Evolutionary conservation across 75 land plant genomes (phyloP).

Genomic region (Cunninghamia lanceolata): DNA sequence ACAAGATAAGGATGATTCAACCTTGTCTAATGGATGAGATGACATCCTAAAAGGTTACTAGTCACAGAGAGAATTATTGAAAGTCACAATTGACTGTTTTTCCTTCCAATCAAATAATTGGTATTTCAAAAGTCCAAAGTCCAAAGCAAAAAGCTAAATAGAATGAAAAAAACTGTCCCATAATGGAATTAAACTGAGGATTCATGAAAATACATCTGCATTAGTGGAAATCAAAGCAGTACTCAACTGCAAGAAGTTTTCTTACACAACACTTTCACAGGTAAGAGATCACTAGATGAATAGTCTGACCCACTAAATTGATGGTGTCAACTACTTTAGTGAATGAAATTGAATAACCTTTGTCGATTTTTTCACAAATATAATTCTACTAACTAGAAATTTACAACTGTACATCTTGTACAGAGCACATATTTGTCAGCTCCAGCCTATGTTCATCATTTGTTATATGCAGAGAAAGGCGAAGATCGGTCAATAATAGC

Average conservation of each 20-base stretch:
- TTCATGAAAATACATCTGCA: background rate
- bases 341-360: background rate
- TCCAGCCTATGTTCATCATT: constrained; percentile 11
- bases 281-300: background rate
- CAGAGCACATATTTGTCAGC: constrained; percentile 7
- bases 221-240: background rate
- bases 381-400: background rate
- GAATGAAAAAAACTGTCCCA: background rate
- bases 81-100: background rate
- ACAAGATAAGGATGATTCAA: background rate
- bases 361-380: background rate
- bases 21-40: background rate
- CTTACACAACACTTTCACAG: background rate
- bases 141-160: background rate
- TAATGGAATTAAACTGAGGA: background rate
- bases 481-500: constrained; percentile 5
- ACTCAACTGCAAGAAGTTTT: background rate
- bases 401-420: constrained; percentile 5
- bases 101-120: background rate
- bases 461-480: constrained; percentile 10
- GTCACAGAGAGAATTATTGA: background rate
- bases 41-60: background rate
- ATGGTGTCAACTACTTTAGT: background rate
- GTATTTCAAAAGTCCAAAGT: background rate
- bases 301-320: background rate